Conservation (phyloP, 352 stramenopile species). For the Globisporangium nodosum region DNA sequence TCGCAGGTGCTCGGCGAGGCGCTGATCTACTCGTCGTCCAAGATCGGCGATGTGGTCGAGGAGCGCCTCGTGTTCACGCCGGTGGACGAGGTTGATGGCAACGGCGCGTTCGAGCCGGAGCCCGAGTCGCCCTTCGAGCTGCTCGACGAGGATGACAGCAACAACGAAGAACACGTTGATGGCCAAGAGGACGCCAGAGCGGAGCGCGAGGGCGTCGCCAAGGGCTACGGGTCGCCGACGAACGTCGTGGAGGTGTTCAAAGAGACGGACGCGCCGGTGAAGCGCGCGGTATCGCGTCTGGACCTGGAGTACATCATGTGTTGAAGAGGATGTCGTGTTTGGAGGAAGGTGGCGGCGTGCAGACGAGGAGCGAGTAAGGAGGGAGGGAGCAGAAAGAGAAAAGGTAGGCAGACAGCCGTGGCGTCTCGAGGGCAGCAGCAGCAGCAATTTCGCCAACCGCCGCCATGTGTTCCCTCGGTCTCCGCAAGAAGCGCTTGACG, state of each 20-base stretch:
- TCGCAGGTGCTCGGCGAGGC: slow-evolving; percentile 27
- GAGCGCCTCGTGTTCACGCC: neutral
- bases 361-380: neutral
- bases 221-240: neutral
- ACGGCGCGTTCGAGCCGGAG: slow-evolving; percentile 2
- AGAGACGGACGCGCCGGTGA: neutral
- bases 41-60: slow-evolving; percentile 9
- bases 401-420: neutral
- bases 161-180: neutral
- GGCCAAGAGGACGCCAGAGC: too few relatives aligned
- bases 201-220: too few relatives aligned
- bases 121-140: slow-evolving; percentile 10
- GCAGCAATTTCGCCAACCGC: too few relatives aligned
- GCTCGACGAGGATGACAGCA: slow-evolving; percentile 8
- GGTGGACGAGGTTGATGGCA: neutral
- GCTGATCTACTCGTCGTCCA: slow-evolving; percentile 26
- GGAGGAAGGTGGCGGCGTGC: neutral
- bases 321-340: neutral
- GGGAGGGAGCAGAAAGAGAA: neutral
- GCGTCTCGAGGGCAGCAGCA: too few relatives aligned
- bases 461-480: too few relatives aligned
- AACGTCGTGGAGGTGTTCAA: slow-evolving; percentile 5
- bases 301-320: slow-evolving; percentile 17
- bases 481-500: too few relatives aligned
- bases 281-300: slow-evolving; percentile 4